Evolutionary conservation across 2,329 filamentous ascomycete genomes (phyloP), one percentile per base, ranked within the genome.

Genomic region (Byssochlamys sp.): DNA sequence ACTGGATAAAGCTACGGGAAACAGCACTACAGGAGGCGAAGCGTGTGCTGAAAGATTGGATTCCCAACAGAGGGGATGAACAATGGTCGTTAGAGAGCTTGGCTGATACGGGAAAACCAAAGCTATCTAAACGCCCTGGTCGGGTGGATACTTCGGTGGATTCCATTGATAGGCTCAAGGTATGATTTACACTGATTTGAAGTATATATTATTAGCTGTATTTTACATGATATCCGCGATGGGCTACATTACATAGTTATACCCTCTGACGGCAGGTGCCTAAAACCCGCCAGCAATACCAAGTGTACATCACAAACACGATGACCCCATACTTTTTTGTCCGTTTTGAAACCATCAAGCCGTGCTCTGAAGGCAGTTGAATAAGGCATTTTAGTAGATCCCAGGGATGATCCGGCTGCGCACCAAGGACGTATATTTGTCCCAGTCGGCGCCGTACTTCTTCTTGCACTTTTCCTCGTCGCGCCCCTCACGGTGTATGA

Each of bases 381-480:
- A 24, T 9, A 10, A 51, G 5, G 25, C 14, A 28, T 39, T 24
- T 54, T 71, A 96, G 75, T 96, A 96, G 19, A 96, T 77, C 35
- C 88, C 88, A 4, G 92, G 92, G 48, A 96, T 75, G 64, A 97
- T 95, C 69, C 86, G 83, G 73, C 83, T 96, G 59, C 81, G 84
- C 51, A 96, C 92, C 69, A 85, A 81, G 73, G 86, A 84, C 73
- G 88, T 91, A 75, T 96, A 97, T 75, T 84, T 83, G 61, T 91
- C 84, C 91, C 92, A 97, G 69, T 96, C 91, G 64, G 86, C 86
- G 27, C 91, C 91, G 68, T 97, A 97, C 80, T 97, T 97, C 69
- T 83, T 83, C 61, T 82, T 80, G 73, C 92, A 97, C 79, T 96
- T 96, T 71, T 90, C 88, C 65, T 96, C 91, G 65, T 97, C 92